Base-by-base conservation (phyloP, 2,329 filamentous ascomycete genomes). In the Monilinia polystroma region DNA sequence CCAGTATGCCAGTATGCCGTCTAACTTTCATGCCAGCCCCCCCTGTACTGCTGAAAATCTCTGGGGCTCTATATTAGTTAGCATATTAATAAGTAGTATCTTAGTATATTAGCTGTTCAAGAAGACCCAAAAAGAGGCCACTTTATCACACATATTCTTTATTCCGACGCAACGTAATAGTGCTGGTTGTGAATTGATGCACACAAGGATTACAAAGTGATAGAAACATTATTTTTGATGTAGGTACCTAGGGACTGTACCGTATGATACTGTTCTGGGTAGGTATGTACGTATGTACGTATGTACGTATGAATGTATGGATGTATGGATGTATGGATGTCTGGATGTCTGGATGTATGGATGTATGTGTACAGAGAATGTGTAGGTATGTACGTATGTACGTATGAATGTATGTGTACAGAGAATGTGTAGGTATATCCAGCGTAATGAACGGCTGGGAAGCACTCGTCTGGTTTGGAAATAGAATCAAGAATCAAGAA, bases 31-130 rank as follows among this genome's bases (percentile, higher is more conserved):
- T 29, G 26, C 43, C 43, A 47, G 14, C 16, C 45, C 26, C 26
- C 59, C 59, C 23, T 63, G 59, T 41, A 29, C 59, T 53, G 59
- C 59, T 63, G 59, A 63, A 53, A 53, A 35, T 41, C n/a, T 38
- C 20, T n/a, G 32, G n/a, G 45, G 20, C 58, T 23, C 32, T n/a
- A 51, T 11, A 11, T 11, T 41, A 4, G 29, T 4, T 29, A 29
- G 29, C 1, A 18, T 47, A 20, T 20, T 4, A 8, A 47, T n/a
- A n/a, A n/a, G 16, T 47, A n/a, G 14, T 16, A 10, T 10, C 4
- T 43, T 12, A 16, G 41, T 14, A 43, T 16, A 43, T 12, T 12
- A 14, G 18, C 43, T 6, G 43, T 47, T 4, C 43, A 20, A 47
- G 43, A 47, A 18, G 43, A 47, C 20, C n/a, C 20, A 49, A 35